Evolutionary conservation across 495 filamentous ascomycete genomes (phyloP), one percentile per base, ranked within the genome.

Genomic region (Aspergillus nidulans): DNA sequence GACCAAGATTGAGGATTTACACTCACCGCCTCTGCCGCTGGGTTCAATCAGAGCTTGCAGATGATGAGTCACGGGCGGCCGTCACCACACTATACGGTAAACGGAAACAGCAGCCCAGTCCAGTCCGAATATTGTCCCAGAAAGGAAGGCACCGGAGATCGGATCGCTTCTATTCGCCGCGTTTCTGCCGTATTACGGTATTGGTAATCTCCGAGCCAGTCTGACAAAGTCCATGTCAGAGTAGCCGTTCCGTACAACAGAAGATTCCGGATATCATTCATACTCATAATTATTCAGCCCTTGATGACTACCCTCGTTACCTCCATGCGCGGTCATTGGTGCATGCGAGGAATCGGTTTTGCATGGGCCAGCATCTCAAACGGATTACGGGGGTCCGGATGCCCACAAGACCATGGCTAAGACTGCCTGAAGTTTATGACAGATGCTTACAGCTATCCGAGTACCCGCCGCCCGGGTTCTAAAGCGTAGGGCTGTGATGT

Each of bases 151-250:
- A 12, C 47, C 30, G 19, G 19, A n/a, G 13, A 49, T 36, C 47
- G 47, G 47, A 38, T 49, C 30, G 34, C 47, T 16, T 9, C 23
- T 36, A 20, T 49, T 36, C 38, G 28, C 46, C 42, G 42, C 28
- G 23, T 26, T 45, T 34, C 36, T 39, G 15, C 12, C 6, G 32
- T 13, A 3, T n/a, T 18, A 16, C 5, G 20, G 12, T 25, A 30
- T 47, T 47, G 44, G 45, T 49, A 49, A 49, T 36, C 45, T 36
- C 32, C 47, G 47, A 24, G 42, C 20, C n/a, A 26, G 8, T n/a
- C 36, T 16, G 13, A 18, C n/a, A 18, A 16, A 18, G 5, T 39
- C 36, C 1, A 19, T n/a, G n/a, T n/a, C n/a, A n/a, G n/a, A n/a
- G n/a, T n/a, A n/a, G n/a, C n/a, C n/a, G n/a, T n/a, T n/a, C n/a